Conservation (phyloP, 2,329 filamentous ascomycete species). For the Chaetomium olivaceum region DNA sequence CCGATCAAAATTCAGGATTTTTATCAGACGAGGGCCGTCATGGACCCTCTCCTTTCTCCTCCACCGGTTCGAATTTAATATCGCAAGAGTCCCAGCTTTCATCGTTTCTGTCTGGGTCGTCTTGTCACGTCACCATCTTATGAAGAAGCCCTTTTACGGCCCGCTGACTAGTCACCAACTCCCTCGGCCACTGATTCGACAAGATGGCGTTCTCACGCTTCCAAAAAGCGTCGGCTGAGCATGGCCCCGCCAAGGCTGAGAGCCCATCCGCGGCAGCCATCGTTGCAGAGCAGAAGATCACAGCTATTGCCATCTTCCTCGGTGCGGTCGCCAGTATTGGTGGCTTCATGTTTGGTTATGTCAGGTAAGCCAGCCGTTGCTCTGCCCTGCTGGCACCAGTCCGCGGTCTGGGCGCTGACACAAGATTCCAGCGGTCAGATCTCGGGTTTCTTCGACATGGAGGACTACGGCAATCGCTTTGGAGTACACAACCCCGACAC, state of each 20-base stretch:
- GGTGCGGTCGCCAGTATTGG: conserved; percentile 56
- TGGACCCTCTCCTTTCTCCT: conserved; percentile 1
- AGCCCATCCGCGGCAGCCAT: conserved; percentile 11
- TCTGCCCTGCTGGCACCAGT: background rate
- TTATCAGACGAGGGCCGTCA: background rate
- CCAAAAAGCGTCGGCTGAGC: conserved; percentile 8
- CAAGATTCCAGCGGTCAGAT: conserved; percentile 53
- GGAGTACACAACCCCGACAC: conserved; percentile 44
- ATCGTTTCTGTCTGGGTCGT: background rate
- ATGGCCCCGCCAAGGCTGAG: background rate
- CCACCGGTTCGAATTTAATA: conserved; percentile 15
- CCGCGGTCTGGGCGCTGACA: conserved; percentile 5
- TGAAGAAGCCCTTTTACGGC: conserved; percentile 1
- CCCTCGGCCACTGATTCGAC: background rate
- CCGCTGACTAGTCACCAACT: background rate
- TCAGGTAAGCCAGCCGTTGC: conserved; percentile 43
- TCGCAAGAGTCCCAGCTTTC: background rate
- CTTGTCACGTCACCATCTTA: background rate
- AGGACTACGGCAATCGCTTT: conserved; percentile 57
- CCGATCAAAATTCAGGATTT: conserved; percentile 9
- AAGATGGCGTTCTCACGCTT: conserved; percentile 14
- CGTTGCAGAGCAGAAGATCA: conserved; percentile 29
- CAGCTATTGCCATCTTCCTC: conserved; percentile 42
- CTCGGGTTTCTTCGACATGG: conserved; percentile 62
- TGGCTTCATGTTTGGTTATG: conserved; percentile 60